phyloP scores from a whole-genome alignment of 108 stramenopile species.

The Epipyxis sp. region DNA sequence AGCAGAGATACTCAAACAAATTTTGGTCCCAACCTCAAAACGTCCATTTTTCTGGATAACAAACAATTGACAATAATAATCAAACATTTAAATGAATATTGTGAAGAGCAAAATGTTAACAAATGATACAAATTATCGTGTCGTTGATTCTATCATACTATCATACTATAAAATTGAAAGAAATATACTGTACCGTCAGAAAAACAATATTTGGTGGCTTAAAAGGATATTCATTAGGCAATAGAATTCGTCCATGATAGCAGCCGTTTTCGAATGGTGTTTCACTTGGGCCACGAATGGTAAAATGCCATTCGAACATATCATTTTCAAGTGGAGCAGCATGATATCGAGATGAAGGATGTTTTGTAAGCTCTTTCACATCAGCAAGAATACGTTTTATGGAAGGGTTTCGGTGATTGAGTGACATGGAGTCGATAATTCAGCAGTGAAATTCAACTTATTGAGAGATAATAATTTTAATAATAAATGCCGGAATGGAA shows the following conservation, averaged over 20 bases:
- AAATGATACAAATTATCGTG: too few species aligned
- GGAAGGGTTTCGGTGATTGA: too few species aligned
- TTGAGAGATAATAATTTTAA: too few species aligned
- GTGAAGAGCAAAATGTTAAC: too few species aligned
- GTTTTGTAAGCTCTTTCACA: slow-evolving; percentile 83
- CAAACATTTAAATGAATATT: neutral
- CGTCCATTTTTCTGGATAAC: slow-evolving; percentile 67
- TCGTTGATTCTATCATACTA: too few species aligned
- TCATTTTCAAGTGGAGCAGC: slow-evolving; percentile 80
- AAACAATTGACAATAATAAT: neutral
- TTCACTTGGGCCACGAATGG: slow-evolving; percentile 77
- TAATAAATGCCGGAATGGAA: too few species aligned
- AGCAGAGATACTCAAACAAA: slow-evolving; percentile 88
- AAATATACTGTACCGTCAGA: slow-evolving; percentile 60
- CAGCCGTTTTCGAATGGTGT: slow-evolving; percentile 76
- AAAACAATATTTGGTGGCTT: slow-evolving; percentile 96
- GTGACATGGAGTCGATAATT: too few species aligned
- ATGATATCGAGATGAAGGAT: slow-evolving; percentile 85
- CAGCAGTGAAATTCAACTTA: too few species aligned
- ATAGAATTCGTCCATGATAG: slow-evolving; percentile 89
- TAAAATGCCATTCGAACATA: slow-evolving; percentile 88
- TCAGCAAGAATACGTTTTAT: slow-evolving; percentile 77
- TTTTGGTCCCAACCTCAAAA: slow-evolving; percentile 86
- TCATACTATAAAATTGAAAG: too few species aligned
- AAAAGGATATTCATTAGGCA: slow-evolving; percentile 76